These are phyloP conservation scores for Cladosporium velox DNA, from an alignment of 2,329 filamentous ascomycete genomes.

Conservation along the genomic window DNA sequence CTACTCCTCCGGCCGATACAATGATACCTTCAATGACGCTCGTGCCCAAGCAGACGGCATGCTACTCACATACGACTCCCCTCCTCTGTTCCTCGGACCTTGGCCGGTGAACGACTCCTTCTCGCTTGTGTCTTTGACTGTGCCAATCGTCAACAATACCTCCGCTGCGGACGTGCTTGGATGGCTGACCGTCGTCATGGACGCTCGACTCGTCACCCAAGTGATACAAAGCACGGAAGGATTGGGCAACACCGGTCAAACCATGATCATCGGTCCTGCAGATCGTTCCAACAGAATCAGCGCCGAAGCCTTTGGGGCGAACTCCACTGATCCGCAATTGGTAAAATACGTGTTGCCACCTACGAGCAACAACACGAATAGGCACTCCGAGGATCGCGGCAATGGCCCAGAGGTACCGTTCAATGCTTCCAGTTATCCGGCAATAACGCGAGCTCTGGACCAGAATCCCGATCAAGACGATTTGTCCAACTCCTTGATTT, in stretches of 20 bases:
- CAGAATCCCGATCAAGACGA: neutral
- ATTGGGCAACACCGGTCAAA: constrained; percentile 67
- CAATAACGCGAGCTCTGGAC: constrained; percentile 60
- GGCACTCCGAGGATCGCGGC: constrained; percentile 39
- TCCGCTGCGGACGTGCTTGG: constrained; percentile 67
- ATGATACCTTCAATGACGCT: constrained; percentile 39
- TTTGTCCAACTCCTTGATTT: constrained; percentile 65
- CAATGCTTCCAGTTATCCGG: constrained; percentile 62
- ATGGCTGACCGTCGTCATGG: constrained; percentile 79
- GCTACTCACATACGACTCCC: constrained; percentile 31
- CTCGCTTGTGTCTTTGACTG: constrained; percentile 76
- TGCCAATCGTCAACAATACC: constrained; percentile 72
- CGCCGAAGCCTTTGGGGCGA: constrained; percentile 19
- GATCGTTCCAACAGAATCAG: constrained; percentile 61
- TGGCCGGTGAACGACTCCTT: constrained; percentile 70
- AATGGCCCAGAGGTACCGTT: constrained; percentile 53
- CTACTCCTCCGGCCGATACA: constrained; percentile 49
- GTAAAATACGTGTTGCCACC: constrained; percentile 36
- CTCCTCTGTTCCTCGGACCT: constrained; percentile 74
- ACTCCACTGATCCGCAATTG: neutral
- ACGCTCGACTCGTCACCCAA: constrained; percentile 64
- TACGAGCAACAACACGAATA: constrained; percentile 26
- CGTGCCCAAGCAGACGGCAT: constrained; percentile 46
- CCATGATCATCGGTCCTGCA: constrained; percentile 69
- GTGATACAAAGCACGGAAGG: constrained; percentile 68